phyloP scores from a whole-genome alignment of 768 basidiomycete genomes.

The Sarcomyxa edulis region DNA sequence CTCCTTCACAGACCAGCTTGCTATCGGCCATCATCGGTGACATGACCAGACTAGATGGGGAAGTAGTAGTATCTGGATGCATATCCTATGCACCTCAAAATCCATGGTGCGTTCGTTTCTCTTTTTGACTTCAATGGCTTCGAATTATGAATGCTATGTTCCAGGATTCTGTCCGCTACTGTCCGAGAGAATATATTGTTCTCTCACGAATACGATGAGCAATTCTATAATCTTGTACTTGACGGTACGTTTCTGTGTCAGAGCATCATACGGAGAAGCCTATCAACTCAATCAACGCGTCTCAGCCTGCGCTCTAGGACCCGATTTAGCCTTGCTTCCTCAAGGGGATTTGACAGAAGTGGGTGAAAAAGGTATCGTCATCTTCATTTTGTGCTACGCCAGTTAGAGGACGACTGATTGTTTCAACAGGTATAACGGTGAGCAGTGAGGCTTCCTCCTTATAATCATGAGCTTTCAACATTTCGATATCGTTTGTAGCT shows the following conservation, averaged over 20 bases:
- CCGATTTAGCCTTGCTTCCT: slow-evolving; percentile 74
- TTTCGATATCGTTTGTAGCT: slow-evolving; percentile 39
- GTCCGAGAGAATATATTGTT: slow-evolving; percentile 91
- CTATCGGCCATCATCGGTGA: slow-evolving; percentile 83
- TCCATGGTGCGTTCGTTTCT: slow-evolving; percentile 54
- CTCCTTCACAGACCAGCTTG: slow-evolving; percentile 52
- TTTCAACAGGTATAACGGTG: neutral
- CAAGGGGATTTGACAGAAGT: slow-evolving; percentile 84
- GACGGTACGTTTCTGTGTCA: slow-evolving; percentile 48
- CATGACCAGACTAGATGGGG: slow-evolving; percentile 74
- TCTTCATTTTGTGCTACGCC: neutral
- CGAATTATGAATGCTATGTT: neutral
- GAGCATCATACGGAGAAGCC: neutral
- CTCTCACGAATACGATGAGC: slow-evolving; percentile 82
- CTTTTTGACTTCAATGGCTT: neutral
- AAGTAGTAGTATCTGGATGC: slow-evolving; percentile 60
- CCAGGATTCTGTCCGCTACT: slow-evolving; percentile 79
- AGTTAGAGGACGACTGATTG: neutral
- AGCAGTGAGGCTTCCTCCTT: neutral
- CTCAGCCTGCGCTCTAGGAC: slow-evolving; percentile 77
- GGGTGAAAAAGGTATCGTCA: slow-evolving; percentile 74
- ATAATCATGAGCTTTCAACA: neutral
- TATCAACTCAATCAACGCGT: neutral
- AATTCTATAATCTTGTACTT: slow-evolving; percentile 76
- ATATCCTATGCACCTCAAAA: slow-evolving; percentile 85